A percentile compares a stretch with the other conserved stretches of the same genome.
These are phyloP conservation scores for Trematosphaeria pertusa DNA, from an alignment of 2,329 filamentous ascomycete genomes.

Conservation along the genomic window DNA sequence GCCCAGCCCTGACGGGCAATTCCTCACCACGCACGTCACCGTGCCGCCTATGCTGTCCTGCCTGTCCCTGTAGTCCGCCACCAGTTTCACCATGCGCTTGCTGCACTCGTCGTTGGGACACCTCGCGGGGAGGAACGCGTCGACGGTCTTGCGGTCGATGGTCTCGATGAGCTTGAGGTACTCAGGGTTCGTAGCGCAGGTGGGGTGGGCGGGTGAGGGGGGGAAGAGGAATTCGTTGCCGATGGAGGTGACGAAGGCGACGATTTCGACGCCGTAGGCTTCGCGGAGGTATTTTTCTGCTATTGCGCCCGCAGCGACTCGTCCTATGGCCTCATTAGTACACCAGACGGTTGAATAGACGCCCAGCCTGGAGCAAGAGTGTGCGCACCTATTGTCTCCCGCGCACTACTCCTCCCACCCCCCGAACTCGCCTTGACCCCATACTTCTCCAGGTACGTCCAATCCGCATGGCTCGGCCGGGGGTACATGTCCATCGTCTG, in stretches of 20 bases:
- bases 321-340: constrained; percentile 55
- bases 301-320: constrained; percentile 90
- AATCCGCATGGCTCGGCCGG: constrained; percentile 91
- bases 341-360: too few species aligned
- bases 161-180: constrained; percentile 77
- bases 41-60: constrained; percentile 93
- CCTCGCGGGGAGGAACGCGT: constrained; percentile 83
- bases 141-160: constrained; percentile 78
- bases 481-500: constrained; percentile 92
- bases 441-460: constrained; percentile 97
- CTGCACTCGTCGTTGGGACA: constrained; percentile 75
- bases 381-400: constrained; percentile 84
- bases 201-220: constrained; percentile 69
- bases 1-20: constrained; percentile 83
- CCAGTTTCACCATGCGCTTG: constrained; percentile 77
- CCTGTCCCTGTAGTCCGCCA: constrained; percentile 78
- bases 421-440: constrained; percentile 90
- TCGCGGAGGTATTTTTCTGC: constrained; percentile 89
- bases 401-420: constrained; percentile 87
- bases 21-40: constrained; percentile 91
- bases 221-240: constrained; percentile 81
- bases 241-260: constrained; percentile 87
- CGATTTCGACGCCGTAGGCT: constrained; percentile 86
- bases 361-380: too few species aligned
- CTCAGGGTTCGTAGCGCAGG: constrained; percentile 74